These are phyloP conservation scores for Seminavis robusta DNA, from an alignment of 108 stramenopile genomes.

Conservation along the genomic window DNA sequence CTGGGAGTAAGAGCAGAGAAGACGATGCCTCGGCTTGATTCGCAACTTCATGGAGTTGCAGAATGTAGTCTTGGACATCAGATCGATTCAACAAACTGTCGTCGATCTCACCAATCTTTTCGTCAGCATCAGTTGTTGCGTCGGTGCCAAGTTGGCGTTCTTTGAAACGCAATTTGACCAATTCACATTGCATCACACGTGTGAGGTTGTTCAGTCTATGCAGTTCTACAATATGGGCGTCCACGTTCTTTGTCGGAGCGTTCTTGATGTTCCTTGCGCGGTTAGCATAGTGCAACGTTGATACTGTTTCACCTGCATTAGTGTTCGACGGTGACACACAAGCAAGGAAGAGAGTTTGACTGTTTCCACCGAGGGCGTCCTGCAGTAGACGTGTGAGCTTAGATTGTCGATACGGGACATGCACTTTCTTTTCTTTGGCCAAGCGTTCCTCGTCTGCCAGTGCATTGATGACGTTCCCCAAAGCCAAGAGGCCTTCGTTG, in stretches of 20 bases:
- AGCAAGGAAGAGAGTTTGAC: conserved; percentile 89
- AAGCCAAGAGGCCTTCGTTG: conserved; percentile 94
- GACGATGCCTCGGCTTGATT: too few species aligned
- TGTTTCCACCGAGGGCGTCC: conserved; percentile 96
- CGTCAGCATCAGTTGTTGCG: conserved; percentile 11
- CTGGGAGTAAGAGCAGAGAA: too few species aligned
- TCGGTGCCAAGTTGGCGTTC: not conserved
- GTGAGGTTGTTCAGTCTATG: conserved; percentile 69
- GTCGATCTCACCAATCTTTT: conserved; percentile 43
- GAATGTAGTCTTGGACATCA: conserved; percentile 62
- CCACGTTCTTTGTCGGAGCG: conserved; percentile 77
- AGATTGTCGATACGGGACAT: conserved; percentile 89
- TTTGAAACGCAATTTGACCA: conserved; percentile 55
- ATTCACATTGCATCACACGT: conserved; percentile 60
- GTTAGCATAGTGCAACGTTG: conserved; percentile 93
- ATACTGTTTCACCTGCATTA: conserved; percentile 87
- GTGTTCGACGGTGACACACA: conserved; percentile 93
- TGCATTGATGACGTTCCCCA: conserved; percentile 98
- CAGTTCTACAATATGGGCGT: conserved; percentile 76
- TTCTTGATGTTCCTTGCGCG: conserved; percentile 94
- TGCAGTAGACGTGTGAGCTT: conserved; percentile 94
- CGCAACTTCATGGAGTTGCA: conserved; percentile 37
- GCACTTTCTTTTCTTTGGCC: conserved; percentile 58
- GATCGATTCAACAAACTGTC: conserved; percentile 47
- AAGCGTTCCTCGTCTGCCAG: conserved; percentile 87